Percentiles rank a stretch among this genome's conserved stretches.
These are phyloP conservation scores for Hamamelis virginiana DNA, from an alignment of 164 flowering plant genomes.

Conservation along the genomic window DNA sequence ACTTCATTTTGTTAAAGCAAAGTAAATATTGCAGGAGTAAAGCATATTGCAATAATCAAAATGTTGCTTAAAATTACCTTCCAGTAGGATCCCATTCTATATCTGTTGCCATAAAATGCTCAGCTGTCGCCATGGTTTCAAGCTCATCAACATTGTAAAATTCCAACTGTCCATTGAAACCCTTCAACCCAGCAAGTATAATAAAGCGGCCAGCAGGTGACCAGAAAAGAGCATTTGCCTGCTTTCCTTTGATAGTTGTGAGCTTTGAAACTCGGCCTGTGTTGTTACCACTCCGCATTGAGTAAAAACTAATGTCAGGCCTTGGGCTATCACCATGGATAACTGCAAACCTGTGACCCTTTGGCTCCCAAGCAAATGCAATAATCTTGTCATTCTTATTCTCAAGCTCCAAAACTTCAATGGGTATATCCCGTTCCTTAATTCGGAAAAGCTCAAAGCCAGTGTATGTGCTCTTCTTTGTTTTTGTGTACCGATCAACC, in stretches of 20 bases:
- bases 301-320: conserved; percentile 85
- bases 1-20: too few relatives aligned
- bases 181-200: conserved; percentile 86
- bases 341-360: conserved; percentile 95
- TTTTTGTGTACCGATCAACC: conserved; percentile 90
- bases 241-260: conserved; percentile 85
- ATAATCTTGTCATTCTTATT: conserved; percentile 95
- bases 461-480: conserved; percentile 93
- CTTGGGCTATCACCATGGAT: conserved; percentile 90
- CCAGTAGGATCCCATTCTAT: conserved; percentile 99
- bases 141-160: conserved; percentile 95
- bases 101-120: conserved; percentile 96
- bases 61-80: conserved; percentile 43
- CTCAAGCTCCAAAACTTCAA: conserved; percentile 96
- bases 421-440: conserved; percentile 92
- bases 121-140: conserved; percentile 90
- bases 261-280: conserved; percentile 78
- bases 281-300: conserved; percentile 62
- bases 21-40: too few relatives aligned
- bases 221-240: conserved; percentile 97
- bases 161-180: conserved; percentile 89
- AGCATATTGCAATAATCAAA: neutral
- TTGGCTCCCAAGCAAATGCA: conserved; percentile 99
- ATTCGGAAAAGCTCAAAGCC: conserved; percentile 98
- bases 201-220: conserved; percentile 85